Conservation (phyloP, 2,329 filamentous ascomycete species). For the Sarocladiaceae sp. region DNA sequence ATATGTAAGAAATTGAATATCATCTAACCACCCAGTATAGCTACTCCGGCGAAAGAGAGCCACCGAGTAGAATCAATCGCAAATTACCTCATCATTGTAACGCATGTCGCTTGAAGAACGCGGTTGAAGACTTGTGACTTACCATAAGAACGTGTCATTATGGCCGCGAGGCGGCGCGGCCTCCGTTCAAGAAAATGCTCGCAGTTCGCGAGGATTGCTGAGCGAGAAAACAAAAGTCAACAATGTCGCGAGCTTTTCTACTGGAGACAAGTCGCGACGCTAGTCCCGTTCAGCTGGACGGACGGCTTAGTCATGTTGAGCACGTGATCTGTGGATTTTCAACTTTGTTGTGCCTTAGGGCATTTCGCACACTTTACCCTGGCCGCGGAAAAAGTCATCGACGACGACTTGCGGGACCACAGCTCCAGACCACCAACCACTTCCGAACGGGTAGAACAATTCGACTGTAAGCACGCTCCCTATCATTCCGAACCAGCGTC, state of each 20-base stretch:
- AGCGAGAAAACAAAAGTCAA: too few species aligned
- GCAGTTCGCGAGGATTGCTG: too few species aligned
- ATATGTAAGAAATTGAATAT: conserved; percentile 99
- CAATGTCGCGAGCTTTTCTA: too few species aligned
- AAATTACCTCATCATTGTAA: conserved; percentile 91
- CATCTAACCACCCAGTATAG: conserved; percentile 70
- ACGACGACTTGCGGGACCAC: conserved; percentile 28
- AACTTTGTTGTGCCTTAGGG: conserved; percentile 34
- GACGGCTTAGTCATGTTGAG: too few species aligned
- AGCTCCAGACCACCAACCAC: conserved; percentile 12
- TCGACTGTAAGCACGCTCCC: conserved; percentile 14
- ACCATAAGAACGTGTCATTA: conserved; percentile 13
- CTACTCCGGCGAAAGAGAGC: conserved; percentile 83
- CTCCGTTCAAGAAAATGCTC: too few species aligned
- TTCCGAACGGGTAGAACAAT: conserved; percentile 9
- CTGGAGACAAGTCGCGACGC: too few species aligned
- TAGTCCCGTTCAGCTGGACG: too few species aligned
- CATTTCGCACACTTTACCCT: conserved; percentile 31
- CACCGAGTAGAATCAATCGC: conserved; percentile 88
- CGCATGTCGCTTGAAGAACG: conserved; percentile 10
- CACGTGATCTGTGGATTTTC: too few species aligned
- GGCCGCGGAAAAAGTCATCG: conserved; percentile 34
- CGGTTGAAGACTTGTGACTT: conserved; percentile 13
- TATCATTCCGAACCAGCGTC: conserved; percentile 15
- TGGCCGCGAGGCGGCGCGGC: too few species aligned